phyloP scores from a whole-genome alignment of 148 eudicot genomes.

The Chenopodium album region DNA sequence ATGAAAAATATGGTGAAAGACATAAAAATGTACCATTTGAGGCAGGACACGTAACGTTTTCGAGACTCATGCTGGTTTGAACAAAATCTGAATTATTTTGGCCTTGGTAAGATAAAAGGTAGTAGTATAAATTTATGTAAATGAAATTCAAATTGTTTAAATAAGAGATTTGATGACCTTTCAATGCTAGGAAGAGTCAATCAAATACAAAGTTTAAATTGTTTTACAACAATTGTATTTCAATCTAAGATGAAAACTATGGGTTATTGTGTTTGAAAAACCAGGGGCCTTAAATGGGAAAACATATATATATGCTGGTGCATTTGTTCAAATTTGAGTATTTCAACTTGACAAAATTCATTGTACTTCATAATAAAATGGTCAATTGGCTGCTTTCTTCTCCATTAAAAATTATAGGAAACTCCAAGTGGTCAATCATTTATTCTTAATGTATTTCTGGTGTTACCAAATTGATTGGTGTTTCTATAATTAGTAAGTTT shows the following conservation, averaged over 20 bases:
- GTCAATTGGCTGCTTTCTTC: slow-evolving; percentile 10
- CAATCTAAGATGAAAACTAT: slow-evolving; percentile 4
- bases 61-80: slow-evolving; percentile 24
- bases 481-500: no score
- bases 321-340: not conserved
- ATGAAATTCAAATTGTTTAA: not conserved
- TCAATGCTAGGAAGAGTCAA: not conserved
- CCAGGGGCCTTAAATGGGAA: slow-evolving; percentile 11
- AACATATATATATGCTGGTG: not conserved
- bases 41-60: slow-evolving; percentile 16
- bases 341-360: slow-evolving; percentile 12
- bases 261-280: slow-evolving; percentile 12
- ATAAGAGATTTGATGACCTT: slow-evolving; percentile 15
- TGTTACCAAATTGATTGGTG: no score
- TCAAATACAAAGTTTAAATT: not conserved
- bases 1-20: not conserved
- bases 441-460: not conserved
- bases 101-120: not conserved
- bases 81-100: not conserved
- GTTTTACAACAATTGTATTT: not conserved
- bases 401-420: not conserved
- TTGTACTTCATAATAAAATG: not conserved
- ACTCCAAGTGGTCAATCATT: not conserved
- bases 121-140: not conserved
- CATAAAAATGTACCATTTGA: slow-evolving; percentile 21